These are phyloP conservation scores for Drechslera avenae DNA, from an alignment of 2,329 filamentous ascomycete genomes.

Conservation along the genomic window DNA sequence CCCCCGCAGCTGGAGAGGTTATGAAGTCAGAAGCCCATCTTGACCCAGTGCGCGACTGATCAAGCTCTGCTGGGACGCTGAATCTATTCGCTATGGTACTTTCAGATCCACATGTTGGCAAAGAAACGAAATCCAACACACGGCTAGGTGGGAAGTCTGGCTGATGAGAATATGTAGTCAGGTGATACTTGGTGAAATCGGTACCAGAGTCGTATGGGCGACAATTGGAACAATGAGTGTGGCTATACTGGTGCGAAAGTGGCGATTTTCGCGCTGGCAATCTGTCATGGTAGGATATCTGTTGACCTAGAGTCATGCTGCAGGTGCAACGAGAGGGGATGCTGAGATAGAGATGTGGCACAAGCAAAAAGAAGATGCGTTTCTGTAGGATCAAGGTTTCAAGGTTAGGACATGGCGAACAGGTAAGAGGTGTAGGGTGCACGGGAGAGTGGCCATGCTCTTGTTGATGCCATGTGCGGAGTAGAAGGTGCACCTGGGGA, in stretches of 20 bases:
- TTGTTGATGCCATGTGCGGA: not conserved
- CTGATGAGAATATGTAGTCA: slow-evolving; percentile 20
- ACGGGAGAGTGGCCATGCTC: not conserved
- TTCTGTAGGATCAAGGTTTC: slow-evolving; percentile 1
- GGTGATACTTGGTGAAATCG: slow-evolving; percentile 3
- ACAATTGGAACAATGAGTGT: slow-evolving; percentile 18
- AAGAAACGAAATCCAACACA: slow-evolving; percentile 6
- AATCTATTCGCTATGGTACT: slow-evolving; percentile 35
- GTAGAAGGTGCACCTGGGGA: too few relatives aligned
- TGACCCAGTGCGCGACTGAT: slow-evolving; percentile 24
- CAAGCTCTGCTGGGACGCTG: slow-evolving; percentile 31
- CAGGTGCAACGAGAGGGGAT: slow-evolving; percentile 10
- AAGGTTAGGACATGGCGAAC: not conserved
- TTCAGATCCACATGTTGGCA: not conserved
- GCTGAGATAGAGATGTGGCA: slow-evolving; percentile 14
- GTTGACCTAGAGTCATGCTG: slow-evolving; percentile 24
- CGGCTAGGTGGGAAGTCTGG: slow-evolving; percentile 30
- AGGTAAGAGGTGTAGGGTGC: not conserved
- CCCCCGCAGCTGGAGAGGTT: slow-evolving; percentile 7
- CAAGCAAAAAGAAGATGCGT: slow-evolving; percentile 12
- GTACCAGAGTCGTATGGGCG: slow-evolving; percentile 5
- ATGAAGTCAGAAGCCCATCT: slow-evolving; percentile 28
- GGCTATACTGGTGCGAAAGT: slow-evolving; percentile 11
- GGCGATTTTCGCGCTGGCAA: slow-evolving; percentile 8
- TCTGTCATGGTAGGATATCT: slow-evolving; percentile 16